Percentiles rank a stretch among this genome's conserved stretches.
phyloP scores from a whole-genome alignment of 352 stramenopile species.

The Phytophthora macrochlamydospora region DNA sequence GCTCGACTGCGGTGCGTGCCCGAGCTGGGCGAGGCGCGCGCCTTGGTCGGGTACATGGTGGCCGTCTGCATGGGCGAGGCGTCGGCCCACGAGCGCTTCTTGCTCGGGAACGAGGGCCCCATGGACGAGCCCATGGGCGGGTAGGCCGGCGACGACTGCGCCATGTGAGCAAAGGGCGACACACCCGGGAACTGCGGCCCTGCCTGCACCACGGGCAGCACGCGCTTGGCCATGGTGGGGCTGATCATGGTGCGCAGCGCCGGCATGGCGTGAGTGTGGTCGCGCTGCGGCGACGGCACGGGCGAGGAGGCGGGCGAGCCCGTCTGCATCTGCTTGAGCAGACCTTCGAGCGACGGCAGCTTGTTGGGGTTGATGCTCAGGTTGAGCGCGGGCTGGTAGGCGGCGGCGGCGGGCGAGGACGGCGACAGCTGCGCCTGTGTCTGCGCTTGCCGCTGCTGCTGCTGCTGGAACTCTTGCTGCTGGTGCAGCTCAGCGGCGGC shows the following conservation, averaged over 20 bases:
- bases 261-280: slow-evolving; percentile 34
- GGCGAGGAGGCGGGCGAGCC: slow-evolving; percentile 20
- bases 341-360: slow-evolving; percentile 64
- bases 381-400: slow-evolving; percentile 14
- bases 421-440: slow-evolving; percentile 5
- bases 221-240: slow-evolving; percentile 42
- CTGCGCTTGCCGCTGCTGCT: slow-evolving; percentile 14
- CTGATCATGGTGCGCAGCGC: slow-evolving; percentile 65
- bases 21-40: slow-evolving; percentile 19
- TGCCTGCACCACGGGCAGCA: slow-evolving; percentile 5
- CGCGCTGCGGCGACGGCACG: slow-evolving; percentile 20
- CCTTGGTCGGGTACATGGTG: slow-evolving; percentile 18
- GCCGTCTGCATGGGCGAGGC: slow-evolving; percentile 16
- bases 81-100: slow-evolving; percentile 42
- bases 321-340: slow-evolving; percentile 74
- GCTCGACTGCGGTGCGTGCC: slow-evolving; percentile 60
- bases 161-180: slow-evolving; percentile 13
- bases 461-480: slow-evolving; percentile 24
- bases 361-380: slow-evolving; percentile 41
- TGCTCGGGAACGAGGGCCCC: slow-evolving; percentile 23
- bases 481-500: slow-evolving; percentile 29
- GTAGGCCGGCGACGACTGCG: slow-evolving; percentile 15
- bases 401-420: not conserved
- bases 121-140: slow-evolving; percentile 24
- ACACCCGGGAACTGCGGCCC: not conserved